Conservation (phyloP, 2,329 filamentous ascomycete species). For the Aspergillus brasiliensis region DNA sequence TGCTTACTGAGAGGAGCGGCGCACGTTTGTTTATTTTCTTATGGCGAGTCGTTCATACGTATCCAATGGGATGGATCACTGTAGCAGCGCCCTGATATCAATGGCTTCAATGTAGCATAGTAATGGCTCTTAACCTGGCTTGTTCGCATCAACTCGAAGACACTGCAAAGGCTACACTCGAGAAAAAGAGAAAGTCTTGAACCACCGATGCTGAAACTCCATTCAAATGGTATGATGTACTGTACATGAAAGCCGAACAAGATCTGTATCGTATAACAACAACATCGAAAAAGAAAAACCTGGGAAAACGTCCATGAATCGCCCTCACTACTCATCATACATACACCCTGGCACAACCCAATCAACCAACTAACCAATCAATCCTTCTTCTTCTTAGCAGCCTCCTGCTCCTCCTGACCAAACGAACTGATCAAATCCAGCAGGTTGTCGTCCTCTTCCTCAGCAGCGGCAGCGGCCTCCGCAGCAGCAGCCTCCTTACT, state of each 20-base stretch:
- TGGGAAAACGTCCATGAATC: slow-evolving; percentile 4
- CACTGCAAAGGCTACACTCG: not conserved
- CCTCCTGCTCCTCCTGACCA: slow-evolving; percentile 44
- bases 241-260: slow-evolving; percentile 13
- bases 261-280: slow-evolving; percentile 8
- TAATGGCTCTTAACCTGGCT: not conserved
- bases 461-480: slow-evolving; percentile 43
- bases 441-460: slow-evolving; percentile 56
- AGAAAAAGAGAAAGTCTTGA: not conserved
- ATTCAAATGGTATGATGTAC: slow-evolving; percentile 20
- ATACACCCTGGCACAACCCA: not conserved
- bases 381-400: slow-evolving; percentile 34
- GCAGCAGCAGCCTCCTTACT: slow-evolving; percentile 35
- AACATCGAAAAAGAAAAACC: slow-evolving; percentile 2
- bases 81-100: slow-evolving; percentile 12
- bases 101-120: not conserved
- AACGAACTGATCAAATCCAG: slow-evolving; percentile 60
- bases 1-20: slow-evolving; percentile 15
- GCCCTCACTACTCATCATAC: not conserved
- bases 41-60: slow-evolving; percentile 15
- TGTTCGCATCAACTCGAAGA: not conserved
- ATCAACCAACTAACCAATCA: slow-evolving; percentile 29
- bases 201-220: slow-evolving; percentile 13
- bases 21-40: slow-evolving; percentile 13
- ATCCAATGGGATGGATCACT: slow-evolving; percentile 14